Conservation (phyloP, 2,329 filamentous ascomycete species). For the Fonsecaea monophora region DNA sequence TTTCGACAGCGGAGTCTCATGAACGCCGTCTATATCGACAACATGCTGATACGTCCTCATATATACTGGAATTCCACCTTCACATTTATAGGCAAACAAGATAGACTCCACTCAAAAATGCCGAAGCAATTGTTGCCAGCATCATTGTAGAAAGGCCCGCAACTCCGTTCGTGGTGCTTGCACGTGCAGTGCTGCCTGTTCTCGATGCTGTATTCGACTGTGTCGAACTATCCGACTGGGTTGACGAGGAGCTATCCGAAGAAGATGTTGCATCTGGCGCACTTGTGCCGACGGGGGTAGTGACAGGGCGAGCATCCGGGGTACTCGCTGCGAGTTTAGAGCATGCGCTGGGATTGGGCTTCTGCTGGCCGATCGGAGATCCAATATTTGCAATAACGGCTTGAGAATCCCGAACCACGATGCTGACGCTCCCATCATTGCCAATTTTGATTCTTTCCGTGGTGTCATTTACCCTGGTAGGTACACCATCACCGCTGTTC, state of each 20-base stretch:
- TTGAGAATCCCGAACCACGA: conserved; percentile 54
- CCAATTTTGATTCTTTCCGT: conserved; percentile 45
- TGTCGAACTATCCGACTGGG: conserved; percentile 12
- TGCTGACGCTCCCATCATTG: conserved; percentile 45
- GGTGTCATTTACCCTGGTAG: conserved; percentile 45
- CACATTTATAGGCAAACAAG: conserved; percentile 24
- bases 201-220: conserved; percentile 31
- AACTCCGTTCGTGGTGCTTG: conserved; percentile 35
- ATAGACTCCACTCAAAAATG: conserved; percentile 31
- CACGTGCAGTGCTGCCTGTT: conserved; percentile 30
- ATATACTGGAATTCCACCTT: conserved; percentile 6
- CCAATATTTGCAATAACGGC: conserved; percentile 57
- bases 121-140: conserved; percentile 29
- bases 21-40: conserved; percentile 11
- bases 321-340: conserved; percentile 31
- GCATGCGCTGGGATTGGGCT: conserved; percentile 34
- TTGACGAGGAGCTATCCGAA: conserved; percentile 19
- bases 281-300: conserved; percentile 27
- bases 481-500: conserved; percentile 51
- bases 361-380: conserved; percentile 30
- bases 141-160: conserved; percentile 34
- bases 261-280: conserved; percentile 18
- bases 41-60: conserved; percentile 16
- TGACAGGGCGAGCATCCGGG: conserved; percentile 29
- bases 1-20: conserved; percentile 18